A percentile compares a stretch with the other conserved stretches of the same genome.
phyloP scores from a whole-genome alignment of 768 basidiomycete genomes.

The Leccinum obscurum region DNA sequence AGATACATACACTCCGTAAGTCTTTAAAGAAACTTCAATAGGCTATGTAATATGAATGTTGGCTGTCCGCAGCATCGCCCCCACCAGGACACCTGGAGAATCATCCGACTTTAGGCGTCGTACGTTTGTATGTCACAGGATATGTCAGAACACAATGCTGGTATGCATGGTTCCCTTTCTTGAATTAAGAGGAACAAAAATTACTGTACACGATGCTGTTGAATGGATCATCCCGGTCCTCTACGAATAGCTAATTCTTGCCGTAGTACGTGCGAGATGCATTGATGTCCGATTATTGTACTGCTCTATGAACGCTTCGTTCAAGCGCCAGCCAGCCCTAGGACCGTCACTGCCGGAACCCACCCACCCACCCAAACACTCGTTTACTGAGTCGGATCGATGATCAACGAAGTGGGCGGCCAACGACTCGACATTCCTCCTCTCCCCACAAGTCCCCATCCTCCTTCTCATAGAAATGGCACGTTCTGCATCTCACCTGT shows the following conservation, averaged over 20 bases:
- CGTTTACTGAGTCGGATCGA: not conserved
- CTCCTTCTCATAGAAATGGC: conserved; percentile 50
- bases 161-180: not conserved
- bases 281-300: conserved; percentile 3
- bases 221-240: not conserved
- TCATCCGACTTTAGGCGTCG: not conserved
- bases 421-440: not conserved
- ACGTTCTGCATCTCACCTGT: conserved; percentile 84
- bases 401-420: not conserved
- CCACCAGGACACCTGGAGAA: not conserved
- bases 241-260: not conserved
- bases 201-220: conserved; percentile 1
- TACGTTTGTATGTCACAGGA: not conserved
- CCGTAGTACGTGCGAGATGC: not conserved
- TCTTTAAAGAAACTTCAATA: too few relatives aligned
- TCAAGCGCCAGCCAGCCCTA: not conserved
- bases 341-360: not conserved
- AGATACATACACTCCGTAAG: too few relatives aligned
- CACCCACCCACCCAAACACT: not conserved
- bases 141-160: too few relatives aligned
- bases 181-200: not conserved
- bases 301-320: not conserved
- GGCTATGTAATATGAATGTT: not conserved
- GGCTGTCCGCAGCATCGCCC: too few relatives aligned
- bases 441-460: not conserved